These are phyloP conservation scores for Phytophthora constricta DNA, from an alignment of 352 stramenopile genomes.

Conservation along the genomic window DNA sequence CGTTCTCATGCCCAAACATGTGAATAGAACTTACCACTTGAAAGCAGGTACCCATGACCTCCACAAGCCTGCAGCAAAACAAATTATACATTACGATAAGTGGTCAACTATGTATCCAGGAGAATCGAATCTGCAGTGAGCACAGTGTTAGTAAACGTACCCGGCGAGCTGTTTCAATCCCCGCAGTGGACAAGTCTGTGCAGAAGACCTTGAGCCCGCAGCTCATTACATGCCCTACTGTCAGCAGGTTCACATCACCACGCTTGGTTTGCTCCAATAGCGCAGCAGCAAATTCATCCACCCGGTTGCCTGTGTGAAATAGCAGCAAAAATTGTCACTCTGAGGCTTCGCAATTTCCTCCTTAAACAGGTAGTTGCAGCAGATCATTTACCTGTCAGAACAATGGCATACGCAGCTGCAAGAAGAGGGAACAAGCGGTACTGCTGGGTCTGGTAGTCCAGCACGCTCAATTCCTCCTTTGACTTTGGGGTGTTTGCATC, in stretches of 20 bases:
- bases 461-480: slow-evolving; percentile 86
- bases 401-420: slow-evolving; percentile 92
- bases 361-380: slow-evolving; percentile 81
- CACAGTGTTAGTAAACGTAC: slow-evolving; percentile 12
- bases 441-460: slow-evolving; percentile 97
- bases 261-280: slow-evolving; percentile 40
- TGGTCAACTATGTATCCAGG: slow-evolving; percentile 1
- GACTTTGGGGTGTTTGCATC: slow-evolving; percentile 57
- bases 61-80: slow-evolving; percentile 73
- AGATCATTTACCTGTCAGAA: slow-evolving; percentile 79
- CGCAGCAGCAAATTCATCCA: slow-evolving; percentile 42
- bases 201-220: slow-evolving; percentile 50
- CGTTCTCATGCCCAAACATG: not conserved
- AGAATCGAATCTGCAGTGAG: not conserved
- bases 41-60: slow-evolving; percentile 93
- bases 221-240: slow-evolving; percentile 49
- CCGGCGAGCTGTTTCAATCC: slow-evolving; percentile 46
- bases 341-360: slow-evolving; percentile 62
- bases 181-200: slow-evolving; percentile 37
- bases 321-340: not conserved
- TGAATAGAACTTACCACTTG: slow-evolving; percentile 58
- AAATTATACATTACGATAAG: not conserved
- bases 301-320: slow-evolving; percentile 32
- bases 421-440: slow-evolving; percentile 95
- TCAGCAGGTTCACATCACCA: slow-evolving; percentile 40